A percentile compares a stretch with the other conserved stretches of the same genome.
phyloP scores from a whole-genome alignment of 1,284 basidiomycete species.

The Puccinia horiana region DNA sequence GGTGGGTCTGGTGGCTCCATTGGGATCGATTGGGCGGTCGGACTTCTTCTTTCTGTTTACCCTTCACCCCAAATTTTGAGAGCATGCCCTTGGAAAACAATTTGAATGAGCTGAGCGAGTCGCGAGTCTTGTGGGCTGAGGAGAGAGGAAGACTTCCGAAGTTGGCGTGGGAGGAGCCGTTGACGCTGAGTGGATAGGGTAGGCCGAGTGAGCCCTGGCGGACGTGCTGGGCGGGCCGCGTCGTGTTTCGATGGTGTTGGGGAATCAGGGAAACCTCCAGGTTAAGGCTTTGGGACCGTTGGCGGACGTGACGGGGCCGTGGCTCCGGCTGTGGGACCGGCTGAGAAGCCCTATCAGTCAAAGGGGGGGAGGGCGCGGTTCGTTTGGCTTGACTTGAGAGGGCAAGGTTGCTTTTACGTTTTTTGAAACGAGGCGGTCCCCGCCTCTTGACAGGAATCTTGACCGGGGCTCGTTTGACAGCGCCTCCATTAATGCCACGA shows the following conservation, averaged over 20 bases:
- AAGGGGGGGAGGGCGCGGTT: not conserved
- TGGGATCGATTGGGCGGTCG: not conserved
- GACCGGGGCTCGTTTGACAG: not conserved
- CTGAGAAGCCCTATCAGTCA: too few relatives aligned
- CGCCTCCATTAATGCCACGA: not conserved
- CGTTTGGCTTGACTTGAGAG: not conserved
- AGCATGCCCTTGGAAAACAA: conserved; percentile 21
- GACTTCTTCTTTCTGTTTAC: not conserved
- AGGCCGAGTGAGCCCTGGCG: not conserved
- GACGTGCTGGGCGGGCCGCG: not conserved
- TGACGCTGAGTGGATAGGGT: not conserved
- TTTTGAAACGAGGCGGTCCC: not conserved
- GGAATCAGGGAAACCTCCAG: not conserved
- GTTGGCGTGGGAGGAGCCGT: not conserved
- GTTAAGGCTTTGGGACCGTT: conserved; percentile 13
- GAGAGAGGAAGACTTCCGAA: not conserved
- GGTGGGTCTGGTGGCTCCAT: not conserved
- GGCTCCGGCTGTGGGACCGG: too few relatives aligned
- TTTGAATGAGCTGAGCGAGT: not conserved
- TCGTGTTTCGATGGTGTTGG: not conserved
- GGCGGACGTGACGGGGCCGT: not conserved
- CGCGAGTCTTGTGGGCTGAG: not conserved
- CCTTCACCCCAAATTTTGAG: not conserved
- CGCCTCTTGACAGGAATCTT: not conserved
- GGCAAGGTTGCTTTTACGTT: not conserved